Evolutionary conservation across 169 alveolate genomes (phyloP).

Genomic region (Plasmodium reichenowi): DNA sequence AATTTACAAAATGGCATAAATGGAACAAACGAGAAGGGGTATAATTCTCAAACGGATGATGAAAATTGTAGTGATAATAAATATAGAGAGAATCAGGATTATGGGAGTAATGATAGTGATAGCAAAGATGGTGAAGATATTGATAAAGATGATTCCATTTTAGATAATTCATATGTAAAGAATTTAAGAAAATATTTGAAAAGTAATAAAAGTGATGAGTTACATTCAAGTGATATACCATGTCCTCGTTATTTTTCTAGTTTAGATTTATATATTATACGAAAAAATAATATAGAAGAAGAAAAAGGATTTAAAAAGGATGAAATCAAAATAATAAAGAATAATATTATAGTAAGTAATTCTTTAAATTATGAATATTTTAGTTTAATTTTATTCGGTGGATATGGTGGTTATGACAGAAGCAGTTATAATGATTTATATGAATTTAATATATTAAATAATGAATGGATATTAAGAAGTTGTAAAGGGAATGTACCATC

Average conservation of each 20-base stretch:
- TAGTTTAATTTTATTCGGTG: slow-evolving; percentile 68
- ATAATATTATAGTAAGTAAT: slow-evolving; percentile 44
- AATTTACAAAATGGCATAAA: slow-evolving; percentile 2
- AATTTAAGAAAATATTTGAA: slow-evolving; percentile 35
- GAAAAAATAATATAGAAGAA: slow-evolving; percentile 2
- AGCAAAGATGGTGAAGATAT: slow-evolving; percentile 19
- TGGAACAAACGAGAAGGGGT: not conserved
- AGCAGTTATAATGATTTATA: slow-evolving; percentile 56
- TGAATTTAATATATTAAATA: slow-evolving; percentile 46
- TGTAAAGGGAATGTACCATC: slow-evolving; percentile 58
- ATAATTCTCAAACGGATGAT: not conserved
- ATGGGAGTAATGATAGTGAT: not conserved
- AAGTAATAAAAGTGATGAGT: slow-evolving; percentile 3
- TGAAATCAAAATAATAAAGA: slow-evolving; percentile 24
- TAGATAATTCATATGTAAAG: slow-evolving; percentile 29
- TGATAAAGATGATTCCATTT: slow-evolving; percentile 33
- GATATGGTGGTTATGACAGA: slow-evolving; percentile 72
- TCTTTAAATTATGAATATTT: slow-evolving; percentile 30
- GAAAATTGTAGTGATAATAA: slow-evolving; percentile 2
- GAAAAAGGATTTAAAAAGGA: not conserved
- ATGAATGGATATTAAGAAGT: slow-evolving; percentile 42
- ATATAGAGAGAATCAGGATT: not conserved
- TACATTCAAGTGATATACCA: slow-evolving; percentile 11
- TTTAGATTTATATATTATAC: slow-evolving; percentile 42
- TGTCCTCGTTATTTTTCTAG: slow-evolving; percentile 69